Base-by-base conservation (phyloP, 164 flowering plant species). In the Aristolochia contorta region DNA sequence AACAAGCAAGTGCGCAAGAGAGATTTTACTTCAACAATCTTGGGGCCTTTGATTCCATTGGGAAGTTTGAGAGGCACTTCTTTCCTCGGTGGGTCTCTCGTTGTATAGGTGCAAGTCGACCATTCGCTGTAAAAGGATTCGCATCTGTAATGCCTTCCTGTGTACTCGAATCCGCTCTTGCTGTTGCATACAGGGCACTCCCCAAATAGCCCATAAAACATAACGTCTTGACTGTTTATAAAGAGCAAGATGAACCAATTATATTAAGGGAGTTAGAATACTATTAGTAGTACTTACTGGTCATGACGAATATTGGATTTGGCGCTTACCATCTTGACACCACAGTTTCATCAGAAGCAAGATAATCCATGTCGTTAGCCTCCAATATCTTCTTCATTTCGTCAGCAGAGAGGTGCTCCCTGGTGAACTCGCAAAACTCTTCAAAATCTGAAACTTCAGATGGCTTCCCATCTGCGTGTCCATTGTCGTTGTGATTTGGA, bases 381-480 rank as follows among this genome's bases (percentile, higher is more conserved):
- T 82, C 72, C n/a, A 87, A 71, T 33, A 84, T 71, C 43, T 74
- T 74, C 52, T 68, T 71, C 87, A 85, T 82, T 65, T 90, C 87
- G 4, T 78, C 63, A 16, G 77, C 56, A 4, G 84, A 74, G 22
- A 87, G 79, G 54, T 77, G 69, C 33, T 77, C 77, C 24, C 56
- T 69, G 7, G 64, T 66, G 2, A 71, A 75, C 64, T 71, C 79
- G 22, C 83, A 79, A 67, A 83, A 78, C 47, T 81, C 82, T 13
- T 76, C 81, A 59, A 75, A 90, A 67, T 84, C 62, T 33, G 57
- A 66, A 10, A 73, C 33, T 10, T 70, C 75, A 1, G 55, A 62
- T 1, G 74, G 55, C 57, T 74, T 76, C 5, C 69, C 75, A 47
- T 79, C 65, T 2, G 47, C 48, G 0, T 77, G 61, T 21, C 64